These are phyloP conservation scores for Neofusicoccum umdonicola DNA, from an alignment of 2,329 filamentous ascomycete genomes.

Conservation along the genomic window DNA sequence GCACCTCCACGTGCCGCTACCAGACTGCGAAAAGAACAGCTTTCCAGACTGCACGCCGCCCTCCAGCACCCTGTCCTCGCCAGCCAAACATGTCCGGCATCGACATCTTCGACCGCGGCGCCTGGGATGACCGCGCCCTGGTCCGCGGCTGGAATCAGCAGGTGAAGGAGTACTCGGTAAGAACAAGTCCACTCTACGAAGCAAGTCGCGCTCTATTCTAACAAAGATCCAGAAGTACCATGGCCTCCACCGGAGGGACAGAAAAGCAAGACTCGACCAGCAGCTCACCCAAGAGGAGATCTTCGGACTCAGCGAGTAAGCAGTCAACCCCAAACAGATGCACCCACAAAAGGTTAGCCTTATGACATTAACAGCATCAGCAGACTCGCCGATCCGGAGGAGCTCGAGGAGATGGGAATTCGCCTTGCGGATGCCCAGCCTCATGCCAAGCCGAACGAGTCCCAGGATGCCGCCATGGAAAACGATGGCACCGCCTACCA, in stretches of 20 bases:
- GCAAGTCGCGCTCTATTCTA: too few species aligned
- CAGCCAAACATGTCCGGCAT: neutral
- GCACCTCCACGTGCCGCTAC: neutral
- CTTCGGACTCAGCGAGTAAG: neutral
- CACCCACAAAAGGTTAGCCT: neutral
- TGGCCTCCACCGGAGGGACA: constrained; percentile 35
- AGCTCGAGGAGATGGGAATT: constrained; percentile 21
- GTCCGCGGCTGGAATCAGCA: constrained; percentile 36
- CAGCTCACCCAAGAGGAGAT: neutral
- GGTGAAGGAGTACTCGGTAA: constrained; percentile 36
- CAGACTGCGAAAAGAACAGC: neutral
- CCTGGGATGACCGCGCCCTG: constrained; percentile 40
- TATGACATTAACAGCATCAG: constrained; percentile 21
- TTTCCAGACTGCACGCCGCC: neutral
- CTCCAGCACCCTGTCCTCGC: neutral
- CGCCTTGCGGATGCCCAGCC: neutral
- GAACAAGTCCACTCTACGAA: too few species aligned
- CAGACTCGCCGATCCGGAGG: constrained; percentile 26
- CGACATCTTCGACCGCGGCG: constrained; percentile 8
- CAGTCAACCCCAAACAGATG: neutral
- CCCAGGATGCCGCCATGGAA: neutral
- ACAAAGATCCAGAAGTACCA: constrained; percentile 33
- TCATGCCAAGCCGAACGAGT: neutral
- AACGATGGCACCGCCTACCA: neutral
- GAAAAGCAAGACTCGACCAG: constrained; percentile 11